Conservation (phyloP, 1,284 basidiomycete genomes). For the Meripilus lineatus region DNA sequence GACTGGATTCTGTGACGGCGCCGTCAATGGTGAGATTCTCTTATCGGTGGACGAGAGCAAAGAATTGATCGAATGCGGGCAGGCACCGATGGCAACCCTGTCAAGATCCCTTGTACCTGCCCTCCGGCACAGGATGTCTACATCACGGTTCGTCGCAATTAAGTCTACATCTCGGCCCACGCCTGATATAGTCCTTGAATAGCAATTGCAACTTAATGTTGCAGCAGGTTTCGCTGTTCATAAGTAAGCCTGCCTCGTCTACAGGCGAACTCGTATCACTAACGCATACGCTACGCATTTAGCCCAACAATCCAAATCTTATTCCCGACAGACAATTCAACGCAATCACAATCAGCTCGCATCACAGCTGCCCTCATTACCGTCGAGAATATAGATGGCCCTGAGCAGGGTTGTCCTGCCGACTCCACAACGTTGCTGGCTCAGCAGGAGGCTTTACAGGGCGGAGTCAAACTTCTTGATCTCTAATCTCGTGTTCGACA, state of each 20-base stretch:
- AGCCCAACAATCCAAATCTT: constrained; percentile 26
- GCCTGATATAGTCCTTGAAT: constrained; percentile 3
- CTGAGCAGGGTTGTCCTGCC: constrained; percentile 35
- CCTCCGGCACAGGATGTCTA: constrained; percentile 31
- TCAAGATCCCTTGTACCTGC: constrained; percentile 37
- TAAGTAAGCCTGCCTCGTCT: constrained; percentile 19
- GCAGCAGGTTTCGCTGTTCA: constrained; percentile 33
- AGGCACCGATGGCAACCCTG: constrained; percentile 24
- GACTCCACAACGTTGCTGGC: constrained; percentile 32
- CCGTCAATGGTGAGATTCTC: constrained; percentile 15
- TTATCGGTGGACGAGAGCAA: no score
- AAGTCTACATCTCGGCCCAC: background rate
- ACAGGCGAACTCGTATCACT: background rate
- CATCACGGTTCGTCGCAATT: constrained; percentile 22
- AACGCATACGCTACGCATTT: background rate
- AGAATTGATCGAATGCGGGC: background rate
- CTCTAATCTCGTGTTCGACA: no score
- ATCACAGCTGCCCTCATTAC: constrained; percentile 30
- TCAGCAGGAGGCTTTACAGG: constrained; percentile 26
- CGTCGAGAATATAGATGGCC: constrained; percentile 37
- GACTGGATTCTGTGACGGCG: constrained; percentile 31
- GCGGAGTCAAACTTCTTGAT: no score
- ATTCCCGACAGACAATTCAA: constrained; percentile 33
- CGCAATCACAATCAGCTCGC: constrained; percentile 27
- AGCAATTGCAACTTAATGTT: constrained; percentile 31